These are phyloP conservation scores for Vitis vinifera DNA, from an alignment of 164 flowering plant genomes.

Conservation along the genomic window DNA sequence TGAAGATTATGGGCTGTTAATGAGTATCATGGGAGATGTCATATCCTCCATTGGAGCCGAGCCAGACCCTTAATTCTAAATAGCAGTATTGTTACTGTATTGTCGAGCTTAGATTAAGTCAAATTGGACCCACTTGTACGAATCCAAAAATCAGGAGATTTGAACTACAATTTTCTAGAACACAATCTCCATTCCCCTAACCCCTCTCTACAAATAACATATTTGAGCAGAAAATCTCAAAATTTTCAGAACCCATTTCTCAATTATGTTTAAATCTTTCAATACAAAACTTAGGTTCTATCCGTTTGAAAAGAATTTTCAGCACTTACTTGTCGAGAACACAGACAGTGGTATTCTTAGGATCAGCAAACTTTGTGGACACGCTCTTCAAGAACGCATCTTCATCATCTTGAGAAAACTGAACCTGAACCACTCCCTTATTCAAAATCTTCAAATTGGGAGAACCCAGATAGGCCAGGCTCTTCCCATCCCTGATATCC, in stretches of 20 bases:
- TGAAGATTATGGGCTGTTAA: too few species aligned
- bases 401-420: slow-evolving; percentile 55
- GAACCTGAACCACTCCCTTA: slow-evolving; percentile 52
- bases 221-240: neutral
- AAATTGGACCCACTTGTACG: neutral
- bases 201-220: too few species aligned
- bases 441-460: slow-evolving; percentile 68
- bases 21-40: too few species aligned
- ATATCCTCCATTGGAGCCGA: too few species aligned
- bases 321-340: slow-evolving; percentile 80
- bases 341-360: slow-evolving; percentile 55
- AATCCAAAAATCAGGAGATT: neutral
- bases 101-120: neutral
- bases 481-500: slow-evolving; percentile 71
- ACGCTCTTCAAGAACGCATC: slow-evolving; percentile 69
- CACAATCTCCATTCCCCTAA: too few species aligned
- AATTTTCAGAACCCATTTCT: neutral
- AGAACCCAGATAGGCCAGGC: slow-evolving; percentile 44
- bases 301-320: neutral
- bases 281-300: neutral
- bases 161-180: too few species aligned
- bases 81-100: neutral
- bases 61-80: too few species aligned
- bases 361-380: slow-evolving; percentile 50
- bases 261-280: neutral